A percentile compares a stretch with the other conserved stretches of the same genome.
Conservation (phyloP, 1,139 yeast species). For the Lodderomyces jiufengensis region DNA sequence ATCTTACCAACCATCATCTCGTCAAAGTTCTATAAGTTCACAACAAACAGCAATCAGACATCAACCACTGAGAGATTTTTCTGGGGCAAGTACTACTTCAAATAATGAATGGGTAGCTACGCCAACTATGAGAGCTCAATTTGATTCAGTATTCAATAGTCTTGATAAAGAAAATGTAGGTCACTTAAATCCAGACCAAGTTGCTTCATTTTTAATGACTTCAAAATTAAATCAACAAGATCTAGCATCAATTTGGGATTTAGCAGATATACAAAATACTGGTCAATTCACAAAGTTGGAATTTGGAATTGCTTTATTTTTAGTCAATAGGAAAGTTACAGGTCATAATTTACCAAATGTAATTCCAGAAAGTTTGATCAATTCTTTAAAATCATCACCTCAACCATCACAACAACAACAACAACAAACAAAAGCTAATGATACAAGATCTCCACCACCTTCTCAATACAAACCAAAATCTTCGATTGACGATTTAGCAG, state of each 20-base stretch:
- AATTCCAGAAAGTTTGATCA: conserved; percentile 52
- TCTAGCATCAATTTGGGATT: conserved; percentile 90
- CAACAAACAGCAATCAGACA: conserved; percentile 43
- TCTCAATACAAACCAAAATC: conserved; percentile 26
- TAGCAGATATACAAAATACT: conserved; percentile 84
- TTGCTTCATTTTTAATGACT: conserved; percentile 85
- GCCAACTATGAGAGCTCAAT: conserved; percentile 69
- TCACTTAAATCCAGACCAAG: conserved; percentile 67
- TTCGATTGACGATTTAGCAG: conserved; percentile 64
- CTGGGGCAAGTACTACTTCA: no score
- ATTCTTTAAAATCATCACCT: conserved; percentile 26
- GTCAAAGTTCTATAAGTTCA: conserved; percentile 49
- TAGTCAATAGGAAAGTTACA: conserved; percentile 77
- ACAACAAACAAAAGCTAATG: background rate
- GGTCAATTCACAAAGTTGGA: conserved; percentile 80
- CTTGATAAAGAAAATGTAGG: conserved; percentile 69
- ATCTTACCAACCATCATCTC: conserved; percentile 13
- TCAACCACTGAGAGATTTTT: no score
- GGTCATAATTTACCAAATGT: conserved; percentile 76
- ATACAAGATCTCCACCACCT: background rate
- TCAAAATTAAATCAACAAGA: conserved; percentile 83
- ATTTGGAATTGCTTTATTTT: conserved; percentile 89
- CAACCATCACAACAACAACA: conserved; percentile 17
- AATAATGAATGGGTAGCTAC: conserved; percentile 62
- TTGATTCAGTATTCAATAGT: conserved; percentile 71